Base-by-base conservation (phyloP, 192 early-diverging fungal species). In the Tieghemiomyces parasiticus region DNA sequence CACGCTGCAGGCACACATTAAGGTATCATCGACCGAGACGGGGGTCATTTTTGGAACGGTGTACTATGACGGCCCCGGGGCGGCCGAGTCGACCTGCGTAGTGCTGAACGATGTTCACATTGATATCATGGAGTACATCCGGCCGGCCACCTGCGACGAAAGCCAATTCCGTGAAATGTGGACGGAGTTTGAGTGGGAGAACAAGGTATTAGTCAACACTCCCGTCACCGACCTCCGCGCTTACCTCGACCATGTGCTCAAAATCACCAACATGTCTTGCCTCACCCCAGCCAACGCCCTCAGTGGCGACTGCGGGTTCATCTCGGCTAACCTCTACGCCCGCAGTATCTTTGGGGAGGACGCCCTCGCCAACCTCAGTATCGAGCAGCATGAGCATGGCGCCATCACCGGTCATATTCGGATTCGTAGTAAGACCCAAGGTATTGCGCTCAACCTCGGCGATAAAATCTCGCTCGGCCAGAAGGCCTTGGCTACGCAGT, bases 101-200 rank as follows among this genome's bases (percentile, higher is more conserved):
- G 88, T 97, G 32, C 74, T 99, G 58, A 97, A 93, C 63, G 95
- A 99, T 63, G 91, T 99, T 51, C 93, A 95, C 63, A 90, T 99
- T 65, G 95, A 99, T 63, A 99, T 99, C 63, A 95, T 97, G 93
- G 95, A 97, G 70, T 99, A 97, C 69, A 95, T 99, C 73, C 89
- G 93, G 48, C 88, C 92, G 24, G 90, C 87, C 31, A 75, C 71
- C 45, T 96, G 92, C 75, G 85, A 81, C 46, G 91, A 93, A 68
- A 87, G 84, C 31, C 87, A 89, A 81, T 99, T 99, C 90, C 84
- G 93, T 56, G 72, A 82, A 62, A 95, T 96, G 92, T 99, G 95
- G 95, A 89, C 83, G 50, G 95, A 99, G 73, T 99, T 99, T 76
- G 95, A 99, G 70, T 99, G 95, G 95, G 95, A 99, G 71, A 99